Evolutionary conservation across 2,329 filamentous ascomycete genomes (phyloP), one percentile per base, ranked within the genome.

Genomic region (Claviceps lovelessii): DNA sequence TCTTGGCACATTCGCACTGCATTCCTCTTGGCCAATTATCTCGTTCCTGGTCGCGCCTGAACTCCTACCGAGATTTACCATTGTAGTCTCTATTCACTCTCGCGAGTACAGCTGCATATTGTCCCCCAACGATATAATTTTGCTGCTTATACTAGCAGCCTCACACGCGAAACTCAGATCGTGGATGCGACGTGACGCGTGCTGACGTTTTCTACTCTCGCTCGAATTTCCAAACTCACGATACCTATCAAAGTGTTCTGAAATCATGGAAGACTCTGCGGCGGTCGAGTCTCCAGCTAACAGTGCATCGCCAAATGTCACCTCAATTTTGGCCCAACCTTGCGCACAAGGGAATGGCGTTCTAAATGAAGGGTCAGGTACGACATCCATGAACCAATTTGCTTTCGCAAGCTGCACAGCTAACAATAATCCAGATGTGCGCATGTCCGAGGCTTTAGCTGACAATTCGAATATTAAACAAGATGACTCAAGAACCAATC

Each of bases 401-500:
- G 23, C n/a, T 28, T 29, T 29, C 17, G n/a, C 29, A 41, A 19
- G 39, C 35, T 45, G 7, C n/a, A 35, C 46, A 51, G 53, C 54
- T 55, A 48, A 58, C 46, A 29, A 49, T 31, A 52, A 50, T 44
- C 4, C 61, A 82, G 84, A 88, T 72, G 70, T 84, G 47, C 76
- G 80, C 58, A 86, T 86, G 81, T 74, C 74, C 31, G 80, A 83
- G 60, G 70, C 69, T 41, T 62, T 69, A 29, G 62, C 69, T 45
- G 62, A 67, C 54, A 77, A 81, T 45, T 69, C 73, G 50, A 69
- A 69, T 41, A 76, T 81, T 54, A 83, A 83, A 68, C 79, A 82
- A 65, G 81, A 84, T 60, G 80, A 74, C 62, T 74, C 77, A 44
- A 79, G 80, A 37, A 75, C 78, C 52, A 80, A 77, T 23, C 75